Percentiles rank a stretch among this genome's conserved stretches.
phyloP scores from a whole-genome alignment of 768 basidiomycete genomes.

The Collybia nuda region DNA sequence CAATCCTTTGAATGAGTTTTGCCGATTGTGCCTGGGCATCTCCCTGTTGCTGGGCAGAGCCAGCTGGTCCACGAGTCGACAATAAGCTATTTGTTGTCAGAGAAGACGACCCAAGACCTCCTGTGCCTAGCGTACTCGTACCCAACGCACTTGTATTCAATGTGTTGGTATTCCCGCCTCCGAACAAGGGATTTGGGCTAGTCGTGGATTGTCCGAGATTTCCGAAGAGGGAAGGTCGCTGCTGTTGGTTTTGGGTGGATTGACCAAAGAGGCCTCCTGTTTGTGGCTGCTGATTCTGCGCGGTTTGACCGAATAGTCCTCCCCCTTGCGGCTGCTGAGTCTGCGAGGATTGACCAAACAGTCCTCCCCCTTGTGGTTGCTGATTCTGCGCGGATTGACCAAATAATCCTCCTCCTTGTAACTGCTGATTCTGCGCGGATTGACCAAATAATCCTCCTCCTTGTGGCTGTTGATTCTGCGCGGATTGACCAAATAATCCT shows the following conservation, averaged over 20 bases:
- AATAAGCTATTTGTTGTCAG: slow-evolving; percentile 32
- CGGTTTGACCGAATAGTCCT: too few relatives aligned
- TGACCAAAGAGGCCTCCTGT: slow-evolving; percentile 15
- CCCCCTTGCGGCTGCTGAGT: too few relatives aligned
- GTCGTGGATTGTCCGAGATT: slow-evolving; percentile 20
- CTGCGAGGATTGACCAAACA: too few relatives aligned
- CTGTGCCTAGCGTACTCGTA: slow-evolving; percentile 32
- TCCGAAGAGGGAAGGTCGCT: slow-evolving; percentile 23
- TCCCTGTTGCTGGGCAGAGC: slow-evolving; percentile 45
- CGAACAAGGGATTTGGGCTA: slow-evolving; percentile 18
- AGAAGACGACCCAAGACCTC: slow-evolving; percentile 27
- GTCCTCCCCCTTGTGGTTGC: too few relatives aligned
- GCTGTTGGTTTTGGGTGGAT: slow-evolving; percentile 29
- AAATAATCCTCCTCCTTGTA: slow-evolving; percentile 13
- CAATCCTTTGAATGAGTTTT: slow-evolving; percentile 56
- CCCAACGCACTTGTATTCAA: slow-evolving; percentile 25
- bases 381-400: slow-evolving; percentile 22
- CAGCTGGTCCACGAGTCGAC: slow-evolving; percentile 34
- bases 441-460: slow-evolving; percentile 15
- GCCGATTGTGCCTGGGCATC: slow-evolving; percentile 62
- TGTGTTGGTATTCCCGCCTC: slow-evolving; percentile 14
- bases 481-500: slow-evolving; percentile 18
- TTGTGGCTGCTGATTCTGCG: slow-evolving; percentile 25
- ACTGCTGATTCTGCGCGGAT: slow-evolving; percentile 25
- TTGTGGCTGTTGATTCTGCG: slow-evolving; percentile 25